These are phyloP conservation scores for Diplogelasinospora grovesii DNA, from an alignment of 495 filamentous ascomycete species.

Conservation along the genomic window DNA sequence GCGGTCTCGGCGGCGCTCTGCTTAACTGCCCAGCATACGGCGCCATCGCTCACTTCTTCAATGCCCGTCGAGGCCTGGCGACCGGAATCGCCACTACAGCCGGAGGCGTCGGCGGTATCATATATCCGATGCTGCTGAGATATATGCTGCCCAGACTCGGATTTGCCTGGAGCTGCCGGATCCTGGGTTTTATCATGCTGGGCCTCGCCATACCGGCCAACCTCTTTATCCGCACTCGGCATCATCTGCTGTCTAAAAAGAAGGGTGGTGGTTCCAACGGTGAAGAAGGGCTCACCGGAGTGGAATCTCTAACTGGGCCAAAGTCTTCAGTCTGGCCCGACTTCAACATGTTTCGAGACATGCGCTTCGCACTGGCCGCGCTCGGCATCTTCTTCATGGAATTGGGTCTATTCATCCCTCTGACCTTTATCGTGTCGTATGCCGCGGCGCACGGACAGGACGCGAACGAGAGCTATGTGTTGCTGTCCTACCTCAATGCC, in stretches of 20 bases:
- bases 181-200: conserved; percentile 52
- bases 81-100: conserved; percentile 59
- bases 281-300: conserved; percentile 19
- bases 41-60: conserved; percentile 60
- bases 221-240: conserved; percentile 47
- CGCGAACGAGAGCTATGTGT: conserved; percentile 54
- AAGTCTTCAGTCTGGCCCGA: conserved; percentile 45
- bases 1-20: conserved; percentile 50
- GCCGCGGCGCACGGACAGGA: conserved; percentile 40
- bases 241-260: conserved; percentile 38
- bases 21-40: conserved; percentile 55
- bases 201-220: conserved; percentile 47
- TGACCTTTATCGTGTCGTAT: conserved; percentile 49
- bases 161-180: conserved; percentile 53
- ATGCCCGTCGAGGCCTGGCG: conserved; percentile 51
- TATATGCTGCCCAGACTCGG: conserved; percentile 41
- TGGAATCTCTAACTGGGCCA: no score
- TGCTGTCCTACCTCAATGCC: conserved; percentile 52
- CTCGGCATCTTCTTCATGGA: conserved; percentile 51
- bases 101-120: conserved; percentile 54
- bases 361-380: conserved; percentile 48
- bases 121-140: conserved; percentile 53
- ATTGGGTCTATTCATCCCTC: conserved; percentile 41
- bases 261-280: conserved; percentile 7
- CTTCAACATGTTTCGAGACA: conserved; percentile 47